A percentile compares a stretch with the other conserved stretches of the same genome.
Conservation (phyloP, 176 grass and related monocot species). For the Rhynchospora pubera region DNA sequence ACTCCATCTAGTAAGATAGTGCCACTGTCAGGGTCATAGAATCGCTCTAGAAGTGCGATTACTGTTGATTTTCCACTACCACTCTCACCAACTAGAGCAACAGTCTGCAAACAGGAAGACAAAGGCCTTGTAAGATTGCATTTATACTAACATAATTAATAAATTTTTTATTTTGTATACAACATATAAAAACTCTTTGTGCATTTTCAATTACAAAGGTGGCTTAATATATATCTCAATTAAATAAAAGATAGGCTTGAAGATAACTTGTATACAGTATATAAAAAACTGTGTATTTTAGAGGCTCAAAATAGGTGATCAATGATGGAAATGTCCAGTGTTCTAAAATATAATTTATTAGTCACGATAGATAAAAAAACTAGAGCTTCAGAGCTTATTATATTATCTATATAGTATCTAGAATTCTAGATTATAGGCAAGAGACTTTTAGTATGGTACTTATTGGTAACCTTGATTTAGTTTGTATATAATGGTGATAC, state of each 20-base stretch:
- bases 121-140: background rate
- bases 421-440: background rate
- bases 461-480: background rate
- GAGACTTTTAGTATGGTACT: background rate
- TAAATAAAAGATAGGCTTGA: background rate
- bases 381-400: background rate
- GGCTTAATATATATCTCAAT: background rate
- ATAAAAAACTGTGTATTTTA: background rate
- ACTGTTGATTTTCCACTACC: slow-evolving; percentile 45
- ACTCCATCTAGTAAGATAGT: slow-evolving; percentile 32
- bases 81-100: slow-evolving; percentile 43
- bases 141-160: background rate
- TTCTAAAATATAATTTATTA: background rate
- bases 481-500: background rate
- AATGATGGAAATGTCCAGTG: background rate
- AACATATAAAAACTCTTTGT: background rate
- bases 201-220: no score
- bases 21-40: slow-evolving; percentile 42
- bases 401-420: background rate
- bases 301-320: background rate
- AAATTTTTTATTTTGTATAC: background rate
- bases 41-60: slow-evolving; percentile 38
- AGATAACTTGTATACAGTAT: background rate
- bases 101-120: slow-evolving; percentile 20
- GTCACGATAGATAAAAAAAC: no score